Percentiles rank a stretch among this genome's conserved stretches.
phyloP scores from a whole-genome alignment of 192 early-diverging fungal species.

The Coemansia sp. region DNA sequence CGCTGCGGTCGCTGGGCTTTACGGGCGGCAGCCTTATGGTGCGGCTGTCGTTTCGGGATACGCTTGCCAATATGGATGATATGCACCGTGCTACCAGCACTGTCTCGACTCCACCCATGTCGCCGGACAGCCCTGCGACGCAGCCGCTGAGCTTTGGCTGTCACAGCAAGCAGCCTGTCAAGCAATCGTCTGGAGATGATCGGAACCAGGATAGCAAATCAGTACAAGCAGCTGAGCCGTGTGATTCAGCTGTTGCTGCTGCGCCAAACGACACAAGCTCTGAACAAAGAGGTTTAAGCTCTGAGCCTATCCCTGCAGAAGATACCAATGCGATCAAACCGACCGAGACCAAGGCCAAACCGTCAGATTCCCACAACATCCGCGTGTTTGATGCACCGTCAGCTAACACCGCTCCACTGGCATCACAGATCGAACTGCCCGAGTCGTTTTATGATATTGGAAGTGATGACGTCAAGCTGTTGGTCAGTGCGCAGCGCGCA shows the following conservation, averaged over 20 bases:
- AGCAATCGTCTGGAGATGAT: too few species aligned
- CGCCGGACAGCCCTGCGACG: not conserved
- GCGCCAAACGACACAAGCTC: too few species aligned
- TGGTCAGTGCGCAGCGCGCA: conserved; percentile 60
- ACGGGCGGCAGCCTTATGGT: conserved; percentile 67
- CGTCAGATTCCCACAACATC: conserved; percentile 9
- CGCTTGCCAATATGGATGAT: not conserved
- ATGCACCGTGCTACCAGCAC: not conserved
- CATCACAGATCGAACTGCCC: conserved; percentile 66
- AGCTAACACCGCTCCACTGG: conserved; percentile 22
- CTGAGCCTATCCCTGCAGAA: too few species aligned
- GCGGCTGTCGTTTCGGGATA: conserved; percentile 64
- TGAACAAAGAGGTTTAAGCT: too few species aligned
- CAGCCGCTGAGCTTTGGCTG: conserved; percentile 3
- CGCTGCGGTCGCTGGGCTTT: conserved; percentile 68
- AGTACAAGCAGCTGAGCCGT: too few species aligned
- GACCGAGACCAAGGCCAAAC: too few species aligned
- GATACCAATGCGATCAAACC: too few species aligned
- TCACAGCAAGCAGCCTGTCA: too few species aligned
- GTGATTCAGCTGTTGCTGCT: too few species aligned
- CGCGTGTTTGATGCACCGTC: conserved; percentile 59
- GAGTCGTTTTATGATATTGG: conserved; percentile 80
- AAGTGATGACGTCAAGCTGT: conserved; percentile 65
- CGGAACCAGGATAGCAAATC: too few species aligned
- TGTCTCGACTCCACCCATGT: not conserved